Base-by-base conservation (phyloP, 1,284 basidiomycete species). In the Austropuccinia psidii region DNA sequence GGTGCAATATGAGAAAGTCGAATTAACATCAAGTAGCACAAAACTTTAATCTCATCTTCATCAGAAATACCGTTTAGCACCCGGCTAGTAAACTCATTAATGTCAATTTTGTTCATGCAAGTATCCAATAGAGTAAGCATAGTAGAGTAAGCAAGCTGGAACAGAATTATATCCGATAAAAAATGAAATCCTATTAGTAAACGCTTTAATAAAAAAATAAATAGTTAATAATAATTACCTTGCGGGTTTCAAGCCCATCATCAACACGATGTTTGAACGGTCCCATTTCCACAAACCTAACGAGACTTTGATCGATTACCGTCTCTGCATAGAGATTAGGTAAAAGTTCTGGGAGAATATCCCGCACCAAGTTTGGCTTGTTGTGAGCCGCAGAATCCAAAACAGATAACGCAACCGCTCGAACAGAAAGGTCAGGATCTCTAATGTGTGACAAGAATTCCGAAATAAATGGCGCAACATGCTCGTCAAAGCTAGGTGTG, bases 201-300 rank as follows among this genome's bases (percentile, higher is more conserved):
- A 43, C 35, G 21, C 8, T 27, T 2, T 15, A 24, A 7, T 8
- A 11, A 15, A 6, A 11, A 21, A 0, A 8, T 24, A 19, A 41
- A 15, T 33, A 11, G 31, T 9, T 62, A 73, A 33, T 31, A 35
- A 7, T 9, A 21, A 47, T 47, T 9, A 73, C 79, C 81, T 83
- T 81, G 80, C 85, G 88, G n/a, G 91, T 87, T 76, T 96, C 93
- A 11, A 96, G 84, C 64, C 93, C 93, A 77, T 95, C 92, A 78
- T 96, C 93, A 41, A 93, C 90, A 79, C 90, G 91, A 81, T 95
- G 92, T 67, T 90, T 93, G 89, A 93, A 99, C 0, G 96, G 96
- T 17, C 96, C 96, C 96, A 98, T 98, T 79, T 91, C 89, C 8
- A 98, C 93, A 55, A 79, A 77, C 37, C 91, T 87, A 78, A 97